These are phyloP conservation scores for Talaromyces ruber DNA, from an alignment of 495 filamentous ascomycete genomes.

Conservation along the genomic window DNA sequence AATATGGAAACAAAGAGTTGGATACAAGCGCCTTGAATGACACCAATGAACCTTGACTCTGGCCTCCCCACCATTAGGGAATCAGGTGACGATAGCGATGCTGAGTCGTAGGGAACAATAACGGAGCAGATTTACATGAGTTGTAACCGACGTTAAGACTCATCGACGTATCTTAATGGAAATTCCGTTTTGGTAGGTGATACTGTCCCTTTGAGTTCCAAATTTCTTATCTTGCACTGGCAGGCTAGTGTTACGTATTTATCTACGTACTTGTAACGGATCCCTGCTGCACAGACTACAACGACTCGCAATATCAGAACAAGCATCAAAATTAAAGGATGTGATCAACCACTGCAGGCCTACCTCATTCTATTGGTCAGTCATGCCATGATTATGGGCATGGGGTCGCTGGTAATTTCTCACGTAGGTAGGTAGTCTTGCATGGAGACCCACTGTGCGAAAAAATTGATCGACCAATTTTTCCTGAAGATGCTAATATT, in stretches of 20 bases:
- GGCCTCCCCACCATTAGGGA: too few species aligned
- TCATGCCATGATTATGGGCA: not conserved
- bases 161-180: too few species aligned
- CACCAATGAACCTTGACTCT: not conserved
- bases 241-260: too few species aligned
- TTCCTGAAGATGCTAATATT: conserved; percentile 5
- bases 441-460: not conserved
- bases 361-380: not conserved
- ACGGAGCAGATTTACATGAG: too few species aligned
- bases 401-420: not conserved
- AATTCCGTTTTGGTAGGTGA: too few species aligned
- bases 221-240: too few species aligned
- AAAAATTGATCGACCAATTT: not conserved
- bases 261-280: too few species aligned
- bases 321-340: not conserved
- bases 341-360: not conserved
- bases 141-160: too few species aligned
- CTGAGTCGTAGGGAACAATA: too few species aligned
- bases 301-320: not conserved
- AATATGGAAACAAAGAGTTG: not conserved
- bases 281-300: too few species aligned
- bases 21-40: not conserved
- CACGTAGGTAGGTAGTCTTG: too few species aligned
- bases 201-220: too few species aligned
- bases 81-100: not conserved